A percentile compares a stretch with the other conserved stretches of the same genome.
Evolutionary conservation across 805 yeast species (phyloP).

Genomic region (Maudiozyma turicensis): DNA sequence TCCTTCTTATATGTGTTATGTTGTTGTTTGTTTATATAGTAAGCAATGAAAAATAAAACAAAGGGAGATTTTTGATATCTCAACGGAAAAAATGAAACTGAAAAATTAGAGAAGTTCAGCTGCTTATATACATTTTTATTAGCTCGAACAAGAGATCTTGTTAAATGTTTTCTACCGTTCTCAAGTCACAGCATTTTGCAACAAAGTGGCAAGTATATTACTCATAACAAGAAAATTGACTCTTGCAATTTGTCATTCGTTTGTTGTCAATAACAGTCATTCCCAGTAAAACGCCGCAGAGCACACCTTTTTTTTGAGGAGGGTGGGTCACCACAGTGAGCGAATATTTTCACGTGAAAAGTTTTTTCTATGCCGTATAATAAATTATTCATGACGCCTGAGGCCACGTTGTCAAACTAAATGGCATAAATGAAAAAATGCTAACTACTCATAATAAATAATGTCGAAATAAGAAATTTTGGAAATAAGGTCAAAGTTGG

Average conservation of each 20-base stretch:
- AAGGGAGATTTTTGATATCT: too few species aligned
- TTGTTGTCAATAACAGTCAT: neutral
- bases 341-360: conserved; percentile 1
- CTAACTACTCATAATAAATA: neutral
- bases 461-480: neutral
- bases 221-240: neutral
- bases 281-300: neutral
- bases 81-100: neutral
- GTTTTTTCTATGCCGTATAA: neutral
- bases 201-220: neutral
- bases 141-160: neutral
- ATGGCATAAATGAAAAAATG: neutral
- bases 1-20: too few species aligned
- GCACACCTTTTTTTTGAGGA: neutral
- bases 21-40: too few species aligned
- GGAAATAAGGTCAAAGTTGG: neutral
- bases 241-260: neutral
- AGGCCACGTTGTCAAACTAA: neutral
- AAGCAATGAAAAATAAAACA: too few species aligned
- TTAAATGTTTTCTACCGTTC: neutral
- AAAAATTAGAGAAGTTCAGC: neutral
- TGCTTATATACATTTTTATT: neutral
- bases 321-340: conserved; percentile 1
- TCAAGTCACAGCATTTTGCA: neutral
- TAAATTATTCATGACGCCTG: neutral